These are phyloP conservation scores for Inonotus hispidus DNA, from an alignment of 1,284 basidiomycete species.

Conservation along the genomic window DNA sequence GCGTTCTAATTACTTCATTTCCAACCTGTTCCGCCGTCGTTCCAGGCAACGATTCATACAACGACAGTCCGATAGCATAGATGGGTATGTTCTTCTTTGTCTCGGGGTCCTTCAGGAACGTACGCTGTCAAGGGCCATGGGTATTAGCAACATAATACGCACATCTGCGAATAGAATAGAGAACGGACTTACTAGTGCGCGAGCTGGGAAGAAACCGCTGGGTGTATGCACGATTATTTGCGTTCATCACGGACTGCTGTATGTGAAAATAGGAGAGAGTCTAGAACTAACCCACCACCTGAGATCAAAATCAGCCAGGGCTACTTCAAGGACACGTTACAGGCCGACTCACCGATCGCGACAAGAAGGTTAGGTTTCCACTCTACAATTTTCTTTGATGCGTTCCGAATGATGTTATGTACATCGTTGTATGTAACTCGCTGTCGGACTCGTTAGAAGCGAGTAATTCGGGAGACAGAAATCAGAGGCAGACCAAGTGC, in stretches of 20 bases:
- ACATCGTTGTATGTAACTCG: constrained; percentile 80
- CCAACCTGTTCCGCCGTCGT: constrained; percentile 75
- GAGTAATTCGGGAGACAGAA: background rate
- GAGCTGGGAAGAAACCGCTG: constrained; percentile 92
- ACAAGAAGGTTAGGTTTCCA: constrained; percentile 79
- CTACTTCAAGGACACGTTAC: background rate
- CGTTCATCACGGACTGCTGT: constrained; percentile 21
- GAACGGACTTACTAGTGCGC: constrained; percentile 61
- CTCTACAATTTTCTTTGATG: constrained; percentile 55
- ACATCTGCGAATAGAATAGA: background rate
- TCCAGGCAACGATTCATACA: constrained; percentile 84
- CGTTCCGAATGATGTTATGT: constrained; percentile 69
- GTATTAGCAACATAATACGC: background rate
- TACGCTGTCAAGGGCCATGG: constrained; percentile 50
- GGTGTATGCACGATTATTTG: constrained; percentile 21
- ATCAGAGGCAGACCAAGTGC: constrained; percentile 1
- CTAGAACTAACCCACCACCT: constrained; percentile 71
- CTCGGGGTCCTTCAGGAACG: constrained; percentile 74
- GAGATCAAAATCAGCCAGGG: constrained; percentile 14
- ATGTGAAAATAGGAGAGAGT: constrained; percentile 15
- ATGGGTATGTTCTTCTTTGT: constrained; percentile 83
- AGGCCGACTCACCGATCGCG: constrained; percentile 60
- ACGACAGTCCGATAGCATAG: constrained; percentile 86
- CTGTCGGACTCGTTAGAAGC: background rate
- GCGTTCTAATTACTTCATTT: constrained; percentile 81